Conservation (phyloP, 305 asterid species). For the Fraxinus angustifolia region DNA sequence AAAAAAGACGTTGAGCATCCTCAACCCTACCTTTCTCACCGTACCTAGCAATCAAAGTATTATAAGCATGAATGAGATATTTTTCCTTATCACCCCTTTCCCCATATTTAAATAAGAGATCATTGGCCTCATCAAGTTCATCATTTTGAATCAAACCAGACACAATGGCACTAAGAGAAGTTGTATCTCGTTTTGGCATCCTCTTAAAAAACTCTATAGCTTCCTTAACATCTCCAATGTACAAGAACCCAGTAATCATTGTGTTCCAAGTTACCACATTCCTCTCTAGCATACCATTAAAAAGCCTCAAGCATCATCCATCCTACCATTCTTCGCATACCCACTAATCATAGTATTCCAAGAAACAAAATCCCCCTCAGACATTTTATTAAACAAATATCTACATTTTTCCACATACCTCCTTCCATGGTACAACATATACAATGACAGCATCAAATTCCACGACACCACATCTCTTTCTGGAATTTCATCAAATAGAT, state of each 20-base stretch:
- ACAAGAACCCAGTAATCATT: conserved; percentile 65
- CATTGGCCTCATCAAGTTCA: conserved; percentile 59
- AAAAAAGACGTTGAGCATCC: conserved; percentile 65
- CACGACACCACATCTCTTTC: conserved; percentile 65
- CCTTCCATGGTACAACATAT: conserved; percentile 47
- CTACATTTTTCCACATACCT: conserved; percentile 53
- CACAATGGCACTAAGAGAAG: conserved; percentile 61
- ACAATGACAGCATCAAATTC: conserved; percentile 70
- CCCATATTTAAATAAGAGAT: conserved; percentile 40
- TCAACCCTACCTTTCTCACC: conserved; percentile 65
- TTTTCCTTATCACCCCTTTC: conserved; percentile 21
- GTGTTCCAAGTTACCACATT: conserved; percentile 83
- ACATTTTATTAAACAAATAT: conserved; percentile 63
- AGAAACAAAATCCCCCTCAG: conserved; percentile 49
- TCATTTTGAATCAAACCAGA: conserved; percentile 68
- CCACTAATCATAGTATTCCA: conserved; percentile 93
- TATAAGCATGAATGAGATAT: conserved; percentile 64
- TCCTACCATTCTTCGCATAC: conserved; percentile 62
- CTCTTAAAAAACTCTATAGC: conserved; percentile 53
- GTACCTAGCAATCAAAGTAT: conserved; percentile 80
- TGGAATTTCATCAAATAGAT: conserved; percentile 68
- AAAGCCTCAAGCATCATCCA: conserved; percentile 56
- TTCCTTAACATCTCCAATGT: conserved; percentile 50
- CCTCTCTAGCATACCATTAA: conserved; percentile 51
- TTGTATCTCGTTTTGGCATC: conserved; percentile 66